Base-by-base conservation (phyloP, 1,139 yeast species). In the Sugiyamaella sp. region DNA sequence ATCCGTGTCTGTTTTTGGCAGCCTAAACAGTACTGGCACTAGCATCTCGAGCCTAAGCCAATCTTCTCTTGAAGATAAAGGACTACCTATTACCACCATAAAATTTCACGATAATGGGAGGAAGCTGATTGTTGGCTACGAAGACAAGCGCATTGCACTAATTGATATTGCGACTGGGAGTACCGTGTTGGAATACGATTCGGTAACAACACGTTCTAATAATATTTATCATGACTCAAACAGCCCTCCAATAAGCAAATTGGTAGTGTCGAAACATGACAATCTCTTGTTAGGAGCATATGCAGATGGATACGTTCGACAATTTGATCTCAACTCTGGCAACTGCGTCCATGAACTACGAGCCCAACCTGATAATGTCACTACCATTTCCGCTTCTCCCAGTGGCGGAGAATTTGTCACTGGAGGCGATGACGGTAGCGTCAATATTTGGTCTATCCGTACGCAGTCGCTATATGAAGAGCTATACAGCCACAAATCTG, bases 361-460 rank as follows among this genome's bases (percentile, higher is more conserved):
- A 12, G 69, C 68, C 16, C 71, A 69, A 53, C 52, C 58, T 14
- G 63, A 61, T 29, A 60, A 58, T 22, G 61, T 67, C 33, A 57
- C 63, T 5, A 55, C 64, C 33, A 42, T 69, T 16, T 46, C 60
- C 10, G 50, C 56, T 10, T 46, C 58, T 12, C 62, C 64, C 5
- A 46, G 49, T 4, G 58, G 58, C 3, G 54, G 57, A 24, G 48
- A 55, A 40, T 55, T 66, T 38, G 55, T 66, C 24, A 55, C 68
- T 6, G 67, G 69, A 17, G 65, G 68, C 40, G 54, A 60, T 6
- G 71, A 68, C 29, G 68, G 71, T 41, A 47, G 54, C 6, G 66
- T 65, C 16, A 61, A 64, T 24, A 46, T 69, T 16, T 69, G 72
- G 72, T 49, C 65, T 10, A 33, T 47, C 24, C 45, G 35, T 17